Conservation (phyloP, 2,329 filamentous ascomycete species). For the Aciculosporium take region DNA sequence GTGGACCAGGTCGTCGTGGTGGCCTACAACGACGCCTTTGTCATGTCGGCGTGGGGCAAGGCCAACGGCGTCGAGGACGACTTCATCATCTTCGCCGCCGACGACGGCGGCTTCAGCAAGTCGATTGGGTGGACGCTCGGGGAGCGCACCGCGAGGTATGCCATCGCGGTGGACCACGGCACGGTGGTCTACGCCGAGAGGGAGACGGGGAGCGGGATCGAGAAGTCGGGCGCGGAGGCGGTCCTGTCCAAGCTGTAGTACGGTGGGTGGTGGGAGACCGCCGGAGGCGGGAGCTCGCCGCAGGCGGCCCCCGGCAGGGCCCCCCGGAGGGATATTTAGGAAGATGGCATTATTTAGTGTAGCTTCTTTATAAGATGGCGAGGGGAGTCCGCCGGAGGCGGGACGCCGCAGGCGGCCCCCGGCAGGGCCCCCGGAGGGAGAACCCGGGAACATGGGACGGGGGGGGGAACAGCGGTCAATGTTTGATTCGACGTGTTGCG, state of each 20-base stretch:
- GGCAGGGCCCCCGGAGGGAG: no score
- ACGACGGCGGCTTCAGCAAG: conserved; percentile 58
- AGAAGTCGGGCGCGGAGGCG: conserved; percentile 37
- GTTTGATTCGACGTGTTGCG: no score
- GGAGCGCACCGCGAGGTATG: conserved; percentile 65
- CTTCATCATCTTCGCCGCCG: conserved; percentile 63
- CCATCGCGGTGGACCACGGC: conserved; percentile 68
- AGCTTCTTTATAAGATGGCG: no score
- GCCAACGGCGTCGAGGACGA: conserved; percentile 66
- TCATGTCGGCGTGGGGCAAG: conserved; percentile 86
- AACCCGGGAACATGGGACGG: no score
- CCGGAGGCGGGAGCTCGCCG: no score
- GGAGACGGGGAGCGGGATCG: conserved; percentile 40
- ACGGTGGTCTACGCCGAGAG: conserved; percentile 70
- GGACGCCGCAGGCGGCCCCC: no score
- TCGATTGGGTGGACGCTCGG: conserved; percentile 63
- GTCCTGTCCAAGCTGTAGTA: conserved; percentile 37
- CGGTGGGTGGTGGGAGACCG: not conserved
- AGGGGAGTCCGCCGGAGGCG: no score
- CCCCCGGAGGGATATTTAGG: no score
- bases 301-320: no score
- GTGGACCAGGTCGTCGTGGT: conserved; percentile 73
- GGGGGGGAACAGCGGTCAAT: no score
- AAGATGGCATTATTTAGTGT: no score
- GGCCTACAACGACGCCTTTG: conserved; percentile 71